Conservation (phyloP, 2,329 filamentous ascomycete species). For the Bimuria novae-zelandiae region DNA sequence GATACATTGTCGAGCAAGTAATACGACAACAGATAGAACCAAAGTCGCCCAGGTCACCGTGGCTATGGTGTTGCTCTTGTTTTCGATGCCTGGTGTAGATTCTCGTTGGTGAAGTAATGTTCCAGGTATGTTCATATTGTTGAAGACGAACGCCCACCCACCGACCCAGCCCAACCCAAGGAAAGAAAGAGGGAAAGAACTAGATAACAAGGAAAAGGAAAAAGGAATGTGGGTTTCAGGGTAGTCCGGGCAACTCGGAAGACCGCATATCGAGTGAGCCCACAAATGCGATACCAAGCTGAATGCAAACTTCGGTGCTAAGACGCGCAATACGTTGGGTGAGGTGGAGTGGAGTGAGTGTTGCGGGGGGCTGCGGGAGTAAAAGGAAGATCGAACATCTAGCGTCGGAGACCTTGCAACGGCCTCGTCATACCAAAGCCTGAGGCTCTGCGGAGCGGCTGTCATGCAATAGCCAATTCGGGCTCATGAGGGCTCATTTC, state of each 20-base stretch:
- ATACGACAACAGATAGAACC: constrained; percentile 26
- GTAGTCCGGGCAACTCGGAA: constrained; percentile 8
- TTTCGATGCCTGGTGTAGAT: constrained; percentile 6
- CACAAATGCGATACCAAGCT: constrained; percentile 2
- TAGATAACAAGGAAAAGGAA: constrained; percentile 7
- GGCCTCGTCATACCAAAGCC: constrained; percentile 15
- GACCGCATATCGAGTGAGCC: constrained; percentile 14
- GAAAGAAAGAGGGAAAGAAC: constrained; percentile 16
- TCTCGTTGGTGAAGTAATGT: constrained; percentile 13
- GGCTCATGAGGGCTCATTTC: constrained; percentile 1
- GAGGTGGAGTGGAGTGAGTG: constrained; percentile 16
- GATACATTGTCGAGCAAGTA: constrained; percentile 32
- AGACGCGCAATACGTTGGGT: constrained; percentile 3
- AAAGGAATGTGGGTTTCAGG: constrained; percentile 8
- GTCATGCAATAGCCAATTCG: constrained; percentile 9
- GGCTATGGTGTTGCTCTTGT: constrained; percentile 28
- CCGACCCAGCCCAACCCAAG: constrained; percentile 11
- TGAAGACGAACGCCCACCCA: constrained; percentile 13
- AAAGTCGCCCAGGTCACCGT: constrained; percentile 34
- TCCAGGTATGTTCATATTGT: constrained; percentile 25
- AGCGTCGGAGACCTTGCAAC: constrained; percentile 13
- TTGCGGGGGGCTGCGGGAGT: neutral
- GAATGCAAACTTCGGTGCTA: neutral
- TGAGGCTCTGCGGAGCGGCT: constrained; percentile 20
- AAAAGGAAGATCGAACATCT: constrained; percentile 12